Percentiles rank a stretch among this genome's conserved stretches.
Evolutionary conservation across 2,329 filamentous ascomycete species (phyloP).

Genomic region (Coniochaeta hoffmannii): DNA sequence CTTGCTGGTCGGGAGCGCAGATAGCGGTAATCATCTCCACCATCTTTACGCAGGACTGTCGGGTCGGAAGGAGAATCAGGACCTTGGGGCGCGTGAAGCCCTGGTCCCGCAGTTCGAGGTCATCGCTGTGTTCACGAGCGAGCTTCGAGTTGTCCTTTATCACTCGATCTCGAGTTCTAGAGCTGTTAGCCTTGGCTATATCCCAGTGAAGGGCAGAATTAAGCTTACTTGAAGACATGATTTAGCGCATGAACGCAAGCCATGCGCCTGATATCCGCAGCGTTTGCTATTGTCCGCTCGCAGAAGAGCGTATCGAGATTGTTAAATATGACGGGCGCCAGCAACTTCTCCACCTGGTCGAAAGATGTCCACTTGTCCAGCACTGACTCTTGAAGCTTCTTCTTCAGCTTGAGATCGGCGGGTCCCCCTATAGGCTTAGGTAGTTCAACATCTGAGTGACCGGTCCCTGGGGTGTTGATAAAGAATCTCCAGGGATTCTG

Average conservation of each 20-base stretch:
- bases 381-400: slow-evolving; percentile 53
- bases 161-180: slow-evolving; percentile 74
- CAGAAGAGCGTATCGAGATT: slow-evolving; percentile 78
- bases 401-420: slow-evolving; percentile 57
- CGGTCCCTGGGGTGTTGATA: slow-evolving; percentile 35
- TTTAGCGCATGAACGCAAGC: slow-evolving; percentile 81
- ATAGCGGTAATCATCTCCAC: slow-evolving; percentile 70
- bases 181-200: slow-evolving; percentile 4
- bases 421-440: slow-evolving; percentile 29
- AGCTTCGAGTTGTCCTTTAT: slow-evolving; percentile 87
- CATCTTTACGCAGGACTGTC: slow-evolving; percentile 74
- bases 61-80: slow-evolving; percentile 81
- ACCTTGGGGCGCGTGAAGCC: slow-evolving; percentile 94
- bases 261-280: slow-evolving; percentile 61
- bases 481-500: slow-evolving; percentile 41
- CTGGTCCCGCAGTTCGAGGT: slow-evolving; percentile 78
- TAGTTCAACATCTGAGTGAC: slow-evolving; percentile 22
- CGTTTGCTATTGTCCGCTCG: slow-evolving; percentile 61
- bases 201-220: too few species aligned
- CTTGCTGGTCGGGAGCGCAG: slow-evolving; percentile 80
- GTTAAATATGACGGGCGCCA: slow-evolving; percentile 69
- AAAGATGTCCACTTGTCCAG: slow-evolving; percentile 49
- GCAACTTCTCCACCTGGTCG: slow-evolving; percentile 50
- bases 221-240: slow-evolving; percentile 72
- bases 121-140: slow-evolving; percentile 56